These are phyloP conservation scores for Cinchona pubescens DNA, from an alignment of 257 asterid species.

Conservation along the genomic window DNA sequence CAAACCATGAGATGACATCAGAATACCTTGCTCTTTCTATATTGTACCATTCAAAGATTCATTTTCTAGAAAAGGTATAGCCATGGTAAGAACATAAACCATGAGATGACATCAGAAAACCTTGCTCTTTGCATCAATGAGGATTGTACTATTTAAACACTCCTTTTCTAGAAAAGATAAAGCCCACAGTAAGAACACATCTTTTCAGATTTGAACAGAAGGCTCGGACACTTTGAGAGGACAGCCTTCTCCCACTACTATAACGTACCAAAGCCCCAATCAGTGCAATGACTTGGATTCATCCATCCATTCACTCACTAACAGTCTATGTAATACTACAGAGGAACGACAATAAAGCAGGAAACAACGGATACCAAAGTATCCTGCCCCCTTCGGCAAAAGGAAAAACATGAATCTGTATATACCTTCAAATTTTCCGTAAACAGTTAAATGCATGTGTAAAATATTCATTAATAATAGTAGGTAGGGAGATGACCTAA, in stretches of 20 bases:
- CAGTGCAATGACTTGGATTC: background rate
- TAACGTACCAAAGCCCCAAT: background rate
- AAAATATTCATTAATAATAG: background rate
- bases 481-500: background rate
- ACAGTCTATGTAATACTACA: background rate
- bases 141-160: background rate
- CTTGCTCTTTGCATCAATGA: background rate
- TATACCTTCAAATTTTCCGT: background rate
- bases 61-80: too few relatives aligned
- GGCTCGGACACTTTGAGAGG: background rate
- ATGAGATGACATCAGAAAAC: background rate
- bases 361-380: background rate
- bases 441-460: background rate
- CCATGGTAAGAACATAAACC: too few relatives aligned
- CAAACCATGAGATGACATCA: too few relatives aligned
- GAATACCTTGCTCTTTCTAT: too few relatives aligned
- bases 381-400: background rate
- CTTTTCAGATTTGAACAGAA: too few relatives aligned
- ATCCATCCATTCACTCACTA: background rate
- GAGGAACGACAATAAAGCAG: background rate
- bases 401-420: background rate
- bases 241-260: background rate
- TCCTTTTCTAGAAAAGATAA: background rate
- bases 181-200: background rate
- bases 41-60: too few relatives aligned